Base-by-base conservation (phyloP, 73 alveolate genomes). In the Durusdinium trenchii region DNA sequence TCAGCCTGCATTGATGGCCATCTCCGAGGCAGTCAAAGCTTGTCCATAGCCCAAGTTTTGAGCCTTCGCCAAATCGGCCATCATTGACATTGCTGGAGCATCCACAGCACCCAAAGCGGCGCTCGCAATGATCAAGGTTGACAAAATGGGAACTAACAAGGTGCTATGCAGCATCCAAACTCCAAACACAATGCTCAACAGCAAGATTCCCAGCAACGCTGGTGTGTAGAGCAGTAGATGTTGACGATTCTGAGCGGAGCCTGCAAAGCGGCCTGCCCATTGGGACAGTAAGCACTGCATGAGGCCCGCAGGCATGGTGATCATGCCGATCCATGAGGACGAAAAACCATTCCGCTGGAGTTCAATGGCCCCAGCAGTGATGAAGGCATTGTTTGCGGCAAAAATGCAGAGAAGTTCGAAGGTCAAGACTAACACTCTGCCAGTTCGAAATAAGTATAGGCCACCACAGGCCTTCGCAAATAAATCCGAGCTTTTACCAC, bases 391-490 rank as follows among this genome's bases (percentile, higher is more conserved):
- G 93, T 48, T 51, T 71, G 93, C 93, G 0, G 93, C 69, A 26
- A 83, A 83, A n/a, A 83, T 83, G 51, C 93, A 83, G 51, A 83
- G 12, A n/a, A 83, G 75, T 51, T 83, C 93, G 16, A 83, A 50
- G n/a, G 93, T 83, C 38, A 83, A n/a, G 52, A 83, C 93, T 51
- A 83, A 50, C 20, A 83, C 93, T 26, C 73, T 23, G 52, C 32
- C 75, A n/a, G 36, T 47, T n/a, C 50, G 20, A 36, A 83, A 83
- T 3, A 83, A 18, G 51, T 32, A 83, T 16, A 83, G 75, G 32
- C 93, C 93, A 38, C 93, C 93, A 83, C 93, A 83, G 50, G 93
- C 93, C 93, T 83, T 83, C 16, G 93, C 93, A 71, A 83, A 35
- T 10, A 83, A 47, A 51, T 50, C 36, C 38, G 48, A 40, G 28